Evolutionary conservation across 1,284 basidiomycete species (phyloP).

Genomic region (Porodaedalea pini): DNA sequence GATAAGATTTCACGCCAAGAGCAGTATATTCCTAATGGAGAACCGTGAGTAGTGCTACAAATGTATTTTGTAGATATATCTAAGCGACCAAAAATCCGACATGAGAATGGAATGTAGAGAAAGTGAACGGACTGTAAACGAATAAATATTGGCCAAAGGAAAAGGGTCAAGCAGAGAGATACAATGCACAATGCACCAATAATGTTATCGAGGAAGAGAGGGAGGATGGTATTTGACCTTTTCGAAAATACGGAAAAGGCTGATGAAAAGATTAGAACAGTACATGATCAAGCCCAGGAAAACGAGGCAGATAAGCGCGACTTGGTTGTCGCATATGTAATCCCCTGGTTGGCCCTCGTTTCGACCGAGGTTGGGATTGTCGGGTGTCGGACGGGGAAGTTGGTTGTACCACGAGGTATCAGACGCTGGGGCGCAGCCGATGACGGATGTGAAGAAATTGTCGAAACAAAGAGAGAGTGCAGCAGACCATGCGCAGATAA

Average conservation of each 20-base stretch:
- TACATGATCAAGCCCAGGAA: conserved; percentile 74
- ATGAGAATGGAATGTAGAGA: neutral
- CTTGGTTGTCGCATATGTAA: conserved; percentile 64
- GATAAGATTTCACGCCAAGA: too few species aligned
- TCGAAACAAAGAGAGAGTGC: conserved; percentile 84
- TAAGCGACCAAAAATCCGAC: neutral
- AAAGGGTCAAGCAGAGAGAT: neutral
- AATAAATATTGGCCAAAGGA: neutral
- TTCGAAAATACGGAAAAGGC: conserved; percentile 83
- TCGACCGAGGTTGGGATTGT: conserved; percentile 36
- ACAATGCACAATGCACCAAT: neutral
- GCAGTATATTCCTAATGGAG: too few species aligned
- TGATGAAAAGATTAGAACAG: conserved; percentile 78
- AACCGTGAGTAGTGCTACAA: too few species aligned
- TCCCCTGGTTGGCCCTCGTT: conserved; percentile 49
- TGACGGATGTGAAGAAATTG: conserved; percentile 85
- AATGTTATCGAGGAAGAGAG: conserved; percentile 5
- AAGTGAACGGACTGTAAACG: neutral
- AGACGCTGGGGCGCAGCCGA: conserved; percentile 65
- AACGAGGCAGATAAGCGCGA: conserved; percentile 72
- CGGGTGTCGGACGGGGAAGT: conserved; percentile 43
- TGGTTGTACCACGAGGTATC: conserved; percentile 69
- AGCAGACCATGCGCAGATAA: conserved; percentile 92
- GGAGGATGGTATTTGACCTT: conserved; percentile 58
- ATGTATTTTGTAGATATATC: neutral